Evolutionary conservation across 1,139 yeast species (phyloP), one percentile per base, ranked within the genome.

Genomic region (Debaryomycetaceae sp.): DNA sequence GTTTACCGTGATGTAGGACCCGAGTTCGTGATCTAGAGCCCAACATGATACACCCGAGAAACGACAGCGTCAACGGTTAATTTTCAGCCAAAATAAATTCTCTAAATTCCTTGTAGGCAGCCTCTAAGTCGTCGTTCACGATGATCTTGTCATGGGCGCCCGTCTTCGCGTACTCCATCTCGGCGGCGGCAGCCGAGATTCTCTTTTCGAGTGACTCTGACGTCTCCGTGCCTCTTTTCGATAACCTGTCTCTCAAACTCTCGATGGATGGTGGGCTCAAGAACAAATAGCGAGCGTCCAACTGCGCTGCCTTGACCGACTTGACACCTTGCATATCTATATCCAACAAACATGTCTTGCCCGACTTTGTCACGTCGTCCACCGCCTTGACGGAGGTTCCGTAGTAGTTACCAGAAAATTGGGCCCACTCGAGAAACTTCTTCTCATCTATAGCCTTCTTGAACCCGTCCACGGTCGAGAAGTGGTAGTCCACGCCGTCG

Each of bases 251-350:
- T 60, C 80, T 80, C 59, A 93, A 79, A 45, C 75, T 80, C 44
- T 87, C 96, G 55, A 90, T 71, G 33, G 95, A 84, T 23, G 99
- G 99, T 38, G 99, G 99, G 41, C 97, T 86, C 52, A 93, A 65
- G 62, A 95, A 93, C 55, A 95, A 70, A 66, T 70, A 93, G 63
- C 91, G 78, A 40, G 99, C 97, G 58, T 88, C 81, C 58, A 93
- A 76, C 54, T 81, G 81, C 14, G 96, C 83, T 44, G 77, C 70
- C 72, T 95, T 95, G 54, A 93, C 97, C 13, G 89, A 78, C 71
- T 87, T 84, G 56, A 93, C 99, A 52, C 99, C 99, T 72, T 95
- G 98, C 97, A 91, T 90, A 77, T 93, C 99, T 56, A 93, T 93
- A 67, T 93, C 99, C 62, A 93, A 77, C 53, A 93, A 83, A 72